Conservation (phyloP, 225 moss, liverwort and hornwort species). For the Thuidium tamariscinum region DNA sequence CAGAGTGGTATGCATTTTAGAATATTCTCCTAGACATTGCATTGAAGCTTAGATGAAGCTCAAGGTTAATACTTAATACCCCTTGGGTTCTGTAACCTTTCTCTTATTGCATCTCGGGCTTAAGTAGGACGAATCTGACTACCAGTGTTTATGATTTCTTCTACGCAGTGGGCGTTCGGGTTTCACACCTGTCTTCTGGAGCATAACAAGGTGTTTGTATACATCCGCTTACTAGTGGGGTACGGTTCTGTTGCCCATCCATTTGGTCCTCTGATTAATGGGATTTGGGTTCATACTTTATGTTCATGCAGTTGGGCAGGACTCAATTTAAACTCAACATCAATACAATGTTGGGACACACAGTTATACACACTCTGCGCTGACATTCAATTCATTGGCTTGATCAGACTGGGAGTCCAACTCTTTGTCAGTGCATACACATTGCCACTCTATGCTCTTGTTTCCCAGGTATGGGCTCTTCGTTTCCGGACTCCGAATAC, state of each 20-base stretch:
- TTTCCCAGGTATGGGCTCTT: conserved; percentile 37
- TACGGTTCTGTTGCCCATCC: neutral
- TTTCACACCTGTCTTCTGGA: conserved; percentile 25
- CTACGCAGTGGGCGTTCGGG: conserved; percentile 39
- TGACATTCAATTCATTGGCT: neutral
- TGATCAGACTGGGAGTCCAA: conserved; percentile 21
- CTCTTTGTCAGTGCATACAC: conserved; percentile 51
- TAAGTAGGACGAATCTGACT: neutral
- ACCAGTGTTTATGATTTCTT: neutral
- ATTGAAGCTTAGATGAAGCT: neutral
- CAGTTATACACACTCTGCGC: neutral
- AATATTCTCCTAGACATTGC: neutral
- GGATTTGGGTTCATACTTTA: neutral
- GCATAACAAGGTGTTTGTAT: conserved; percentile 5
- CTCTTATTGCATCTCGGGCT: neutral
- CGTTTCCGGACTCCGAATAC: neutral
- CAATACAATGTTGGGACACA: neutral
- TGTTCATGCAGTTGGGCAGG: neutral
- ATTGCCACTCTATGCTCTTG: conserved; percentile 60
- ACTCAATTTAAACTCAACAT: neutral
- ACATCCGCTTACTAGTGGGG: conserved; percentile 4
- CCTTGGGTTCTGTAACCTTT: neutral
- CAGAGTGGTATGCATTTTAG: neutral
- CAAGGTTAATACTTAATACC: too few relatives aligned
- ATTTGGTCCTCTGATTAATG: neutral